Percentiles rank a stretch among this genome's conserved stretches.
phyloP scores from a whole-genome alignment of 768 basidiomycete genomes.

The Boletus insuetus region DNA sequence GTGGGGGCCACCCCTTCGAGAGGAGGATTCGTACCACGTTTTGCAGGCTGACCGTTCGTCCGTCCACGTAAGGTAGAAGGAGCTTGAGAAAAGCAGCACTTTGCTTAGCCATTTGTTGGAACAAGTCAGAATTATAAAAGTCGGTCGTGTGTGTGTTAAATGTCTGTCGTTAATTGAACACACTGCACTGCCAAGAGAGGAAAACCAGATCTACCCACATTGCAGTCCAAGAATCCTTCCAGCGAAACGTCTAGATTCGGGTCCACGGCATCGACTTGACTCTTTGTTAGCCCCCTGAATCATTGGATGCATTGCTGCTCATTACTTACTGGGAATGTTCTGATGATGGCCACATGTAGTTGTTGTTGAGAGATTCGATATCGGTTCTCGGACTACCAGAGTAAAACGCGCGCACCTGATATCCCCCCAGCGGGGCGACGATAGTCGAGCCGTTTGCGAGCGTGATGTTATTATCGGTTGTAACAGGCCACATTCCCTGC shows the following conservation, averaged over 20 bases:
- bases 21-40: conserved; percentile 49
- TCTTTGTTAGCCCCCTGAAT: conserved; percentile 5
- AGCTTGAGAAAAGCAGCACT: conserved; percentile 46
- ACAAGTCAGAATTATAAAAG: conserved; percentile 56
- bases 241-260: conserved; percentile 59
- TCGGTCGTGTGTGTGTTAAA: conserved; percentile 44
- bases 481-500: conserved; percentile 66
- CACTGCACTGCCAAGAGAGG: not conserved
- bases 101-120: conserved; percentile 44
- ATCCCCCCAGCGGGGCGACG: conserved; percentile 59
- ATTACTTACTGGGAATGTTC: conserved; percentile 42
- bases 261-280: conserved; percentile 60
- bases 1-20: not conserved
- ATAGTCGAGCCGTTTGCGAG: conserved; percentile 67
- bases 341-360: conserved; percentile 1
- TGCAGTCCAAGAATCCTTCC: conserved; percentile 65
- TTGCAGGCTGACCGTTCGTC: conserved; percentile 47
- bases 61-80: conserved; percentile 52
- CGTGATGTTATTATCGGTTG: conserved; percentile 42
- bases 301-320: not conserved
- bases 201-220: conserved; percentile 33
- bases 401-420: conserved; percentile 43
- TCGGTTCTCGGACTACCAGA: not conserved
- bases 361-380: too few species aligned
- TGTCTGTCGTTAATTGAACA: conserved; percentile 33